Percentiles rank a stretch among this genome's conserved stretches.
phyloP scores from a whole-genome alignment of 2,329 filamentous ascomycete species.

The Fusarium globosum region DNA sequence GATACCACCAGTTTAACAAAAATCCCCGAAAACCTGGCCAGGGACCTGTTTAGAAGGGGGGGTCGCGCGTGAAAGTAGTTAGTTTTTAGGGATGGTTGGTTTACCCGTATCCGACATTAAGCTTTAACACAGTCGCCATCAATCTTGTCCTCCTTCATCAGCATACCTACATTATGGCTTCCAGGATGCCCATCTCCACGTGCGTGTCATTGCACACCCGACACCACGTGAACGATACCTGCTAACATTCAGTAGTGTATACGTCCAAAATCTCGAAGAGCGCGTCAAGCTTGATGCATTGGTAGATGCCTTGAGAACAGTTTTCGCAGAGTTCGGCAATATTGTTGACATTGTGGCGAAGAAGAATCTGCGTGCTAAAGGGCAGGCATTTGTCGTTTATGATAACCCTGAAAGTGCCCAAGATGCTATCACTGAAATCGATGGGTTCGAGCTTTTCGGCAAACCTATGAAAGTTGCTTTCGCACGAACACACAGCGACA shows the following conservation, averaged over 20 bases:
- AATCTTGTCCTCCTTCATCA: not conserved
- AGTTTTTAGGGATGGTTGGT: too few relatives aligned
- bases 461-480: conserved; percentile 89
- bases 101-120: too few relatives aligned
- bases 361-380: conserved; percentile 90
- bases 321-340: conserved; percentile 90
- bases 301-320: conserved; percentile 75
- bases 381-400: conserved; percentile 95
- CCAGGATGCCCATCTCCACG: conserved; percentile 67
- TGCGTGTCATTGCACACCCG: conserved; percentile 79
- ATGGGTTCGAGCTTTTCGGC: conserved; percentile 92
- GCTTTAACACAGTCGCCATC: too few relatives aligned
- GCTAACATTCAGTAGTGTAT: conserved; percentile 65
- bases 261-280: conserved; percentile 90
- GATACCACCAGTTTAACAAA: too few relatives aligned
- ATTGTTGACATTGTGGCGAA: conserved; percentile 89
- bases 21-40: too few relatives aligned
- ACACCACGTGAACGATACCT: conserved; percentile 55
- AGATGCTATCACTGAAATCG: conserved; percentile 85
- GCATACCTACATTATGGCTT: conserved; percentile 48
- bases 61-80: too few relatives aligned
- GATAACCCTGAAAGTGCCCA: conserved; percentile 82
- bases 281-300: conserved; percentile 84
- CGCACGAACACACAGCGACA: conserved; percentile 87
- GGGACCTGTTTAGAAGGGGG: too few relatives aligned